Base-by-base conservation (phyloP, 1,284 basidiomycete species). In the Neonothopanus nambi region DNA sequence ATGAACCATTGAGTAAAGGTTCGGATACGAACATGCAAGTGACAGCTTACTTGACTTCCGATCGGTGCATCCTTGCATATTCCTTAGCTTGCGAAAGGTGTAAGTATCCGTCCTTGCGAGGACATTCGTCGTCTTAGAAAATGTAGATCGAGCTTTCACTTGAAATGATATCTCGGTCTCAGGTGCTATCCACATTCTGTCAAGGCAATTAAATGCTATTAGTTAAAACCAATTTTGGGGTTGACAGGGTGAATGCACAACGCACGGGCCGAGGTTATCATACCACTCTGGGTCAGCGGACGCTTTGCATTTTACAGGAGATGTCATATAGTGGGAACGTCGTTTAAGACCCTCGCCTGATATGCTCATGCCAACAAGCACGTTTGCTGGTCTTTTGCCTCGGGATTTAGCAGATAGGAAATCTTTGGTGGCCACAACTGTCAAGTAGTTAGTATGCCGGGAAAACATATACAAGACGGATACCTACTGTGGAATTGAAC, bases 231-330 rank as follows among this genome's bases (percentile, higher is more conserved):
- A 26, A 26, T 9, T 5, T 9, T 23, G 12, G 33, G 13, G 23
- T 18, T 33, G 30, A 33, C 3, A 33, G 30, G 8, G 24, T 26
- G n/a, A 30, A 28, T 9, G 18, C 23, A 17, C 12, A 24, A 42
- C 49, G 42, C 21, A 51, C 49, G 49, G 49, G 11, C 49, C 49
- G 20, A 51, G 49, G 13, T 51, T 51, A 33, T 51, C 49, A 51
- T 21, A 43, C 49, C 49, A 51, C 30, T 51, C 40, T 43, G 41
- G 49, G 42, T 51, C 49, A 51, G 23, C 30, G 17, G 20, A 28
- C 11, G 21, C 26, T 35, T 44, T 51, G 49, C 49, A 51, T 35
- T 43, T 43, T 5, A 51, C 49, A 18, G 26, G 3, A 37, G 49
- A 51, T 42, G 49, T 51, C 12, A 40, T 23, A 35, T 43, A 42